Evolutionary conservation across 805 yeast species (phyloP).

Genomic region (Scheffersomyces coipomensis): DNA sequence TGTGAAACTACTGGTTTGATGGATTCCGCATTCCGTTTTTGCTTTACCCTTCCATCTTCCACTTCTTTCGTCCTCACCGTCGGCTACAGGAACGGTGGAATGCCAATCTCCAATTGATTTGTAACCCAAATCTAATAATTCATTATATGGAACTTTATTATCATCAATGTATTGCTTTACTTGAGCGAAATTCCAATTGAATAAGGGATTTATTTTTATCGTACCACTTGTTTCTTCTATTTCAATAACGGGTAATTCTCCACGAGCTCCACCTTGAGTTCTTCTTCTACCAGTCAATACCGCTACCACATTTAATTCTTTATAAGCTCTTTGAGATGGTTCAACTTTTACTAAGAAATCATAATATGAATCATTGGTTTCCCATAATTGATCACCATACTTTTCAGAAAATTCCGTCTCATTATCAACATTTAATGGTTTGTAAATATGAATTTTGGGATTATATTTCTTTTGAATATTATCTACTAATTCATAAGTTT

Average conservation of each 20-base stretch:
- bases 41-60: slow-evolving; percentile 94
- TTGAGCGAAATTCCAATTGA: slow-evolving; percentile 74
- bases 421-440: slow-evolving; percentile 56
- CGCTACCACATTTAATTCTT: slow-evolving; percentile 69
- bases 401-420: slow-evolving; percentile 62
- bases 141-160: slow-evolving; percentile 82
- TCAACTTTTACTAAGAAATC: slow-evolving; percentile 91
- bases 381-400: slow-evolving; percentile 84
- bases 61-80: slow-evolving; percentile 93
- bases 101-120: slow-evolving; percentile 95
- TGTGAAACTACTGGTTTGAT: slow-evolving; percentile 73
- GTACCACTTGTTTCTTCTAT: slow-evolving; percentile 67
- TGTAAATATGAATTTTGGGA: slow-evolving; percentile 60
- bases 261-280: slow-evolving; percentile 86
- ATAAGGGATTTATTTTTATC: slow-evolving; percentile 85
- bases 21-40: slow-evolving; percentile 96
- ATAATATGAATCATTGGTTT: slow-evolving; percentile 72
- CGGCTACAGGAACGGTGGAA: slow-evolving; percentile 83
- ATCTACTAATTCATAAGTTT: slow-evolving; percentile 73
- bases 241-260: slow-evolving; percentile 71
- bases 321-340: slow-evolving; percentile 84
- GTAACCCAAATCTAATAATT: slow-evolving; percentile 79
- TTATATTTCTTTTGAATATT: slow-evolving; percentile 54
- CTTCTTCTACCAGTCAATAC: slow-evolving; percentile 90
- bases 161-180: slow-evolving; percentile 69